Evolutionary conservation across 768 basidiomycete genomes (phyloP).

Genomic region (Macrolepiota dolichaula): DNA sequence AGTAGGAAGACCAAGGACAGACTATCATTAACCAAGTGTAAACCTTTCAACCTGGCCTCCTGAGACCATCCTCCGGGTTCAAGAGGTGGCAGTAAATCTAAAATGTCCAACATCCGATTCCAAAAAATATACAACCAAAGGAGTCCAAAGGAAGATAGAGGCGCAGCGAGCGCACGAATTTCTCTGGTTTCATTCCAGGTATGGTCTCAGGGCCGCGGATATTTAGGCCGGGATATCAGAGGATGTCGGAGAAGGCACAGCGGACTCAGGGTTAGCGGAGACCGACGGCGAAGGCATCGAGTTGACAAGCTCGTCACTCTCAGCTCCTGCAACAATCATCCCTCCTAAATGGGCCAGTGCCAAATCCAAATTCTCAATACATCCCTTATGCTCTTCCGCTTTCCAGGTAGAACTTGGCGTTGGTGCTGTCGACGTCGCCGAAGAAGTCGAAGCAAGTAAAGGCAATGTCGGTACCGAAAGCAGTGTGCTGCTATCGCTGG

Average conservation of each 20-base stretch:
- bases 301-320: neutral
- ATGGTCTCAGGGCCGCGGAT: neutral
- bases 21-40: neutral
- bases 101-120: neutral
- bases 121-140: neutral
- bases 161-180: neutral
- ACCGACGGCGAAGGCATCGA: neutral
- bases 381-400: constrained; percentile 2
- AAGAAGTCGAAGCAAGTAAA: neutral
- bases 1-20: neutral
- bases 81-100: neutral
- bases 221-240: neutral
- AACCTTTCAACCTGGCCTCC: neutral
- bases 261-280: neutral
- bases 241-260: neutral
- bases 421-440: constrained; percentile 1
- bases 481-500: neutral
- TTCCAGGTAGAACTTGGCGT: constrained; percentile 10
- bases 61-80: neutral
- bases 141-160: neutral
- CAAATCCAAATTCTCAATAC: constrained; percentile 1
- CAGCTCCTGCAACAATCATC: neutral
- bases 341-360: constrained; percentile 6
- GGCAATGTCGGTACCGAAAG: neutral
- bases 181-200: neutral